Percentiles rank a stretch among this genome's conserved stretches.
Evolutionary conservation across 1,139 yeast genomes (phyloP).

Genomic region (Geotrichum phurueaensis): DNA sequence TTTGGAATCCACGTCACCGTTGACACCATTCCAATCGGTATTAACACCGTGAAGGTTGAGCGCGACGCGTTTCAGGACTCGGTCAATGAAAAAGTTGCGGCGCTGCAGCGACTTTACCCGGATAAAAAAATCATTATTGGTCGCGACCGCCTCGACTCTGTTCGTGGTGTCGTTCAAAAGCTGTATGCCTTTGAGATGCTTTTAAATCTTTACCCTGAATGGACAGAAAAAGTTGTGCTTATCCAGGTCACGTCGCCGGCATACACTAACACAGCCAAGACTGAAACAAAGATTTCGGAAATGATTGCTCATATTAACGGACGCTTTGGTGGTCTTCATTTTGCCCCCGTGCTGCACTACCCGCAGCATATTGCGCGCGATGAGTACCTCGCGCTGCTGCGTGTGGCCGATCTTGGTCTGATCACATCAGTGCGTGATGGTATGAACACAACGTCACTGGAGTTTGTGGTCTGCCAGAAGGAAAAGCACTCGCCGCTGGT

Average conservation of each 20-base stretch:
- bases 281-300: constrained; percentile 75
- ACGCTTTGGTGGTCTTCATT: constrained; percentile 60
- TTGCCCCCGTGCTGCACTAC: constrained; percentile 64
- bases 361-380: constrained; percentile 83
- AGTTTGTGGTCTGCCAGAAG: constrained; percentile 84
- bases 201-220: constrained; percentile 82
- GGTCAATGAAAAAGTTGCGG: constrained; percentile 43
- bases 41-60: constrained; percentile 62
- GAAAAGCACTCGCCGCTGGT: constrained; percentile 55
- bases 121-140: constrained; percentile 87
- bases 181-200: constrained; percentile 89
- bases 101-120: constrained; percentile 59
- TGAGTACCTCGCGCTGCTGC: constrained; percentile 79
- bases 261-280: constrained; percentile 41
- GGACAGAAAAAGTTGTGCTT: constrained; percentile 80
- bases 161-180: constrained; percentile 94
- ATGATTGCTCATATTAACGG: constrained; percentile 75
- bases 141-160: constrained; percentile 88
- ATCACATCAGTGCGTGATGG: constrained; percentile 93
- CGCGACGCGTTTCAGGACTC: constrained; percentile 38
- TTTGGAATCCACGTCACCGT: constrained; percentile 73
- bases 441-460: constrained; percentile 91
- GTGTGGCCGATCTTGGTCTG: constrained; percentile 85
- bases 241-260: constrained; percentile 90
- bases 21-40: constrained; percentile 78